Conservation (phyloP, 2,329 filamentous ascomycete species). For the Talaromyces sp. region DNA sequence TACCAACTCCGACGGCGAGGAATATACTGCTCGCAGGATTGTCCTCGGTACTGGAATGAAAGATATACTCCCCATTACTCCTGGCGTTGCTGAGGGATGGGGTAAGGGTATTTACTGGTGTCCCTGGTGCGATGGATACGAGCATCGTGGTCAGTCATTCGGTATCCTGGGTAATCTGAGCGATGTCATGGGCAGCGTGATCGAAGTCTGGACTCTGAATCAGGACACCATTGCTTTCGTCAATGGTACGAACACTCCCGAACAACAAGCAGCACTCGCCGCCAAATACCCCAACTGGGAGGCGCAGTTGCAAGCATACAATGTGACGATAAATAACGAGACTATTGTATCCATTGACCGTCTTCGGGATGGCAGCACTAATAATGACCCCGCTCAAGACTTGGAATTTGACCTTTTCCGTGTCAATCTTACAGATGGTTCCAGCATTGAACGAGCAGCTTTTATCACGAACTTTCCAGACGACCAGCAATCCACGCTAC, state of each 20-base stretch:
- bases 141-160: slow-evolving; percentile 58
- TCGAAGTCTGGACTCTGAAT: slow-evolving; percentile 56
- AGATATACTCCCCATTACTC: slow-evolving; percentile 55
- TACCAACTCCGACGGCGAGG: slow-evolving; percentile 32
- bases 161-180: slow-evolving; percentile 51
- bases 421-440: slow-evolving; percentile 51
- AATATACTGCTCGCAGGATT: slow-evolving; percentile 51
- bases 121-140: slow-evolving; percentile 62
- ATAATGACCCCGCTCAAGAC: slow-evolving; percentile 28
- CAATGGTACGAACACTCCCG: slow-evolving; percentile 56
- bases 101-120: slow-evolving; percentile 62
- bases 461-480: slow-evolving; percentile 52
- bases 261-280: slow-evolving; percentile 39
- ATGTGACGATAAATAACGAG: slow-evolving; percentile 55
- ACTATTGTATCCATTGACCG: slow-evolving; percentile 51
- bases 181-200: slow-evolving; percentile 45
- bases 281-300: slow-evolving; percentile 47
- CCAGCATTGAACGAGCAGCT: slow-evolving; percentile 46
- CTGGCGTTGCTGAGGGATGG: slow-evolving; percentile 55
- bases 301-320: slow-evolving; percentile 49
- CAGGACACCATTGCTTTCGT: slow-evolving; percentile 55
- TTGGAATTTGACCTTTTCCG: slow-evolving; percentile 56
- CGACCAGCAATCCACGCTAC: slow-evolving; percentile 49
- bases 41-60: slow-evolving; percentile 57
- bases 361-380: slow-evolving; percentile 33